A percentile compares a stretch with the other conserved stretches of the same genome.
These are phyloP conservation scores for Diaporthe eres DNA, from an alignment of 2,329 filamentous ascomycete species.

Conservation along the genomic window DNA sequence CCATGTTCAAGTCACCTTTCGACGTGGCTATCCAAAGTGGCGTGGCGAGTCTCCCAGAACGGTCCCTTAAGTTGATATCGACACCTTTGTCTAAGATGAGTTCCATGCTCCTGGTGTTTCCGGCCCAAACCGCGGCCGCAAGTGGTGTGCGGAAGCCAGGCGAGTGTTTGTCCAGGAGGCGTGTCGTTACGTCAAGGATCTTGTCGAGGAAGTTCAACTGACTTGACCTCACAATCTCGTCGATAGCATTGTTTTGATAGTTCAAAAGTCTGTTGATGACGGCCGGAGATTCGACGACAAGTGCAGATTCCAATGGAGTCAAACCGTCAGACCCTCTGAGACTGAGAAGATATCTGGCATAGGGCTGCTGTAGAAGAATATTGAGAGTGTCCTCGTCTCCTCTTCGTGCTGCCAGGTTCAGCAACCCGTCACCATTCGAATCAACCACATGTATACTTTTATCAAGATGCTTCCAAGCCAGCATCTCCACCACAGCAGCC, in stretches of 20 bases:
- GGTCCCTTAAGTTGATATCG: background rate
- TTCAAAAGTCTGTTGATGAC: background rate
- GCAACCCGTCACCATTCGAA: background rate
- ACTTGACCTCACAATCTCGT: too few species aligned
- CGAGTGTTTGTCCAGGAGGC: too few species aligned
- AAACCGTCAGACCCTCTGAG: background rate
- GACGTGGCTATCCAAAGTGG: background rate
- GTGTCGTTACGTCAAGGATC: background rate
- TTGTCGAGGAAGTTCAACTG: background rate
- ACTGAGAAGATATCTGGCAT: background rate
- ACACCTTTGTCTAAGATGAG: background rate
- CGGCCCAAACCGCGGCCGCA: background rate
- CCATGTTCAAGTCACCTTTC: background rate
- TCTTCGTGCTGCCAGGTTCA: background rate
- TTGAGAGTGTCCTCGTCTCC: background rate
- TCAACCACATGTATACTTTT: background rate
- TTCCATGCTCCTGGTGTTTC: background rate
- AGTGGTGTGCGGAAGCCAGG: background rate
- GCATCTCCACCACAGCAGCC: background rate
- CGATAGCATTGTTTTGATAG: background rate
- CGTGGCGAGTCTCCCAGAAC: too few species aligned
- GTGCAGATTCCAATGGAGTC: background rate
- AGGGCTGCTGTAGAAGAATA: background rate
- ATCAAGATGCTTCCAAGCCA: too few species aligned
- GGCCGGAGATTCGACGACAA: background rate